Evolutionary conservation across 2,329 filamentous ascomycete genomes (phyloP).

Genomic region (Cryphonectria japonica): DNA sequence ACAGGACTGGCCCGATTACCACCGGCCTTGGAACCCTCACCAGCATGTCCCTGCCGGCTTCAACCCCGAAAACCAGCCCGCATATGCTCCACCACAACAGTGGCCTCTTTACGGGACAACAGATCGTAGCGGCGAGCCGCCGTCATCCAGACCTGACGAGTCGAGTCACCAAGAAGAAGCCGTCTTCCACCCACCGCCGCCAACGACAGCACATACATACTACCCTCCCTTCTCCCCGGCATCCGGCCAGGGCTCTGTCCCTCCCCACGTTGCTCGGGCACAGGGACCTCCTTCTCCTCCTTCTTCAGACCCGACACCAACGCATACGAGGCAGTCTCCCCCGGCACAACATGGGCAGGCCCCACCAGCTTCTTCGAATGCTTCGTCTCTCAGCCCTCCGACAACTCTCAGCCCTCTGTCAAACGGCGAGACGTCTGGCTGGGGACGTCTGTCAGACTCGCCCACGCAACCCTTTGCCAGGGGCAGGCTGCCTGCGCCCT

Average conservation of each 20-base stretch:
- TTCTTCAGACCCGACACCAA: not conserved
- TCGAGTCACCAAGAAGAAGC: not conserved
- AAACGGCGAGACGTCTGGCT: not conserved
- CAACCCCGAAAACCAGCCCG: not conserved
- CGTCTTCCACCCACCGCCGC: not conserved
- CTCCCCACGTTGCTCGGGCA: not conserved
- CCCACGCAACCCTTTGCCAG: not conserved
- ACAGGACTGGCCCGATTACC: not conserved
- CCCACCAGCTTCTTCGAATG: not conserved
- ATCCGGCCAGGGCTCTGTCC: not conserved
- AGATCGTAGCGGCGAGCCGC: not conserved
- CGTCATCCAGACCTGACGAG: not conserved
- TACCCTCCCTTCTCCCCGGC: not conserved
- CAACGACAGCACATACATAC: not conserved
- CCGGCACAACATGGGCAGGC: not conserved
- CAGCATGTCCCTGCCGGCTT: not conserved
- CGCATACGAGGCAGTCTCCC: not conserved
- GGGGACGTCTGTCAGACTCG: not conserved
- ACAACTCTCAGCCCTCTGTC: not conserved
- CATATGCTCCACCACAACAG: not conserved
- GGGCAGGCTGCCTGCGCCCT: constrained; percentile 1
- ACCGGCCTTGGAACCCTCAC: not conserved
- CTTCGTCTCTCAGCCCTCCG: not conserved
- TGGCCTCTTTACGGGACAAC: not conserved
- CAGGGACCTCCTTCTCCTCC: not conserved